Conservation (phyloP, 805 yeast species). For the Candida morakotiae region DNA sequence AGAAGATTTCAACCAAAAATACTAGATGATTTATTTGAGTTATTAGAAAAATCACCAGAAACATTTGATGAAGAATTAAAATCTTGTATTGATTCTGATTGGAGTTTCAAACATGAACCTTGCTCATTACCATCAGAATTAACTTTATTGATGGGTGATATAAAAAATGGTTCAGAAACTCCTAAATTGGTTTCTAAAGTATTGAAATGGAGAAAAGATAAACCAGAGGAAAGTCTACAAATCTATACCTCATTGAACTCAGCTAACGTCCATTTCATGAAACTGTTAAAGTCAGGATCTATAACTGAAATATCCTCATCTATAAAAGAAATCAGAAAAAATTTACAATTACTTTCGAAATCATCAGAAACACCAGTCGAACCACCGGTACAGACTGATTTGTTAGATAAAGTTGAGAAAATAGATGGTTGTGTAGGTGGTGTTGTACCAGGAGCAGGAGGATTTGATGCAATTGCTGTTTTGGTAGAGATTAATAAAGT, state of each 20-base stretch:
- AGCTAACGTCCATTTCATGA: conserved; percentile 57
- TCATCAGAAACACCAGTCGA: conserved; percentile 83
- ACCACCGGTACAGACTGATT: conserved; percentile 68
- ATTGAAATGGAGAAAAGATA: conserved; percentile 57
- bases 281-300: conserved; percentile 8
- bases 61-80: conserved; percentile 17
- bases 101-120: conserved; percentile 57
- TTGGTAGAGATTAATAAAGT: conserved; percentile 50
- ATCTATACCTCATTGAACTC: conserved; percentile 54
- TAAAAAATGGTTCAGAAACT: conserved; percentile 88
- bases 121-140: conserved; percentile 68
- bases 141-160: conserved; percentile 86
- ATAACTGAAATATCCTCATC: conserved; percentile 27
- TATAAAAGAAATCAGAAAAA: conserved; percentile 47
- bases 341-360: conserved; percentile 57
- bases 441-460: conserved; percentile 99
- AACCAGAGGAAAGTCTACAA: conserved; percentile 46
- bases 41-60: conserved; percentile 15
- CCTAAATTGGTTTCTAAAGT: conserved; percentile 84
- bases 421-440: conserved; percentile 84
- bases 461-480: conserved; percentile 86
- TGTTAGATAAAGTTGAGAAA: conserved; percentile 48
- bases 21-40: conserved; percentile 29
- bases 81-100: conserved; percentile 42
- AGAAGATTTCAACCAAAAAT: conserved; percentile 64